Percentiles rank a stretch among this genome's conserved stretches.
Conservation (phyloP, 1,284 basidiomycete genomes). For the Cryptococcus depauperatus region DNA sequence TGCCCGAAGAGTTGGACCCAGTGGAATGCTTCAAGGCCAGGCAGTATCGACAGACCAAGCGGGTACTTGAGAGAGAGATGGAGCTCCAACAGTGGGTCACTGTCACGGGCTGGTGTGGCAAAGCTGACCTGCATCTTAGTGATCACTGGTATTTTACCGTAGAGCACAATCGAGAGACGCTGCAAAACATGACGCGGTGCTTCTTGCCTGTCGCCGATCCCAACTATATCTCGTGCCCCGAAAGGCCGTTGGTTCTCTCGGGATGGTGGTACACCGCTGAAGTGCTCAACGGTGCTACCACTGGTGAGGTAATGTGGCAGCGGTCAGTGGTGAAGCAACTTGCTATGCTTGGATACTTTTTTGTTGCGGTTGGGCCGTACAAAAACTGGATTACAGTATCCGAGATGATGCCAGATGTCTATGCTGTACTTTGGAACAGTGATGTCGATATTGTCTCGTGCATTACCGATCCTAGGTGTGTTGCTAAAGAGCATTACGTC, state of each 20-base stretch:
- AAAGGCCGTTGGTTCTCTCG: conserved; percentile 28
- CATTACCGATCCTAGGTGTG: conserved; percentile 37
- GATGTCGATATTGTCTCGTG: conserved; percentile 29
- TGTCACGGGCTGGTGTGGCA: not conserved
- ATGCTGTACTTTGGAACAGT: conserved; percentile 25
- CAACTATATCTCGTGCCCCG: conserved; percentile 19
- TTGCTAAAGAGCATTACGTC: conserved; percentile 31
- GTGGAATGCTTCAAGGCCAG: conserved; percentile 24
- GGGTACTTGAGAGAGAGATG: conserved; percentile 22
- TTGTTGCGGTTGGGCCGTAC: conserved; percentile 25
- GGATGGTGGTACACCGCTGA: conserved; percentile 32
- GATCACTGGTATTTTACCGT: conserved; percentile 25
- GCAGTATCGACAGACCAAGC: conserved; percentile 31
- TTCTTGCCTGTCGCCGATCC: conserved; percentile 19
- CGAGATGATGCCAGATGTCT: conserved; percentile 35
- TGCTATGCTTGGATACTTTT: conserved; percentile 11
- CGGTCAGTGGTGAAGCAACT: conserved; percentile 20
- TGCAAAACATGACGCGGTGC: conserved; percentile 22
- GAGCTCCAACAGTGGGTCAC: conserved; percentile 20
- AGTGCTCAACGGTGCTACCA: conserved; percentile 12
- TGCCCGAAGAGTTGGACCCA: conserved; percentile 19
- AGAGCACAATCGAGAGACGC: conserved; percentile 16
- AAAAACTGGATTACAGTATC: conserved; percentile 26
- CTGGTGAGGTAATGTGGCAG: conserved; percentile 34
- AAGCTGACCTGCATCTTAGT: conserved; percentile 5